phyloP scores from a whole-genome alignment of 441 rosid species.

The Arabidopsis lyrata region DNA sequence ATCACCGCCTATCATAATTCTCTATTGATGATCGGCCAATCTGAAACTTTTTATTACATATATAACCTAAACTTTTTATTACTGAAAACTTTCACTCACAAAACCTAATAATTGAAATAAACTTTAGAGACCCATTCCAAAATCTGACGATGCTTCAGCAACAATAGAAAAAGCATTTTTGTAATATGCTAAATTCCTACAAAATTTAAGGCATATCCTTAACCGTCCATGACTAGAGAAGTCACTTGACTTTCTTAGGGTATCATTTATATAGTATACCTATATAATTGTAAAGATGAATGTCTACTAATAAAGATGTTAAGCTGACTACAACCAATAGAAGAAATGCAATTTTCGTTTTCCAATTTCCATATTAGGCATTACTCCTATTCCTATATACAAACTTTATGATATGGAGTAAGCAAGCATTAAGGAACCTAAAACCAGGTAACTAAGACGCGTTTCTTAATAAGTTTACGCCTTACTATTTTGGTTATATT shows the following conservation, averaged over 20 bases:
- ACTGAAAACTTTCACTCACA: too few species aligned
- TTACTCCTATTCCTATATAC: too few species aligned
- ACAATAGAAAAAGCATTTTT: not conserved
- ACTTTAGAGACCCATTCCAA: too few species aligned
- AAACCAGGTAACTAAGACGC: conserved; percentile 15
- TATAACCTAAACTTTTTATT: too few species aligned
- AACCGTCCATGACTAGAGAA: conserved; percentile 21
- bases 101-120: too few species aligned
- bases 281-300: not conserved
- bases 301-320: conserved; percentile 11
- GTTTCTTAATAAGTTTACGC: conserved; percentile 10
- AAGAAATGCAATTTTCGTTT: conserved; percentile 14
- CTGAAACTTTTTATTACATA: too few species aligned
- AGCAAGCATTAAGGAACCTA: not conserved
- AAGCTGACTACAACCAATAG: not conserved
- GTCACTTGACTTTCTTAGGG: conserved; percentile 5
- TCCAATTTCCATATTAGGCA: not conserved
- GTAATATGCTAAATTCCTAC: not conserved
- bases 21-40: too few species aligned
- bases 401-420: conserved; percentile 7
- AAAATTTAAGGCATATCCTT: not conserved
- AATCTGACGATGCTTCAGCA: not conserved
- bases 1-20: too few species aligned
- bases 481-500: conserved; percentile 10
- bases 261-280: not conserved